phyloP scores from a whole-genome alignment of 495 filamentous ascomycete species.

The Usnea hakonensis region DNA sequence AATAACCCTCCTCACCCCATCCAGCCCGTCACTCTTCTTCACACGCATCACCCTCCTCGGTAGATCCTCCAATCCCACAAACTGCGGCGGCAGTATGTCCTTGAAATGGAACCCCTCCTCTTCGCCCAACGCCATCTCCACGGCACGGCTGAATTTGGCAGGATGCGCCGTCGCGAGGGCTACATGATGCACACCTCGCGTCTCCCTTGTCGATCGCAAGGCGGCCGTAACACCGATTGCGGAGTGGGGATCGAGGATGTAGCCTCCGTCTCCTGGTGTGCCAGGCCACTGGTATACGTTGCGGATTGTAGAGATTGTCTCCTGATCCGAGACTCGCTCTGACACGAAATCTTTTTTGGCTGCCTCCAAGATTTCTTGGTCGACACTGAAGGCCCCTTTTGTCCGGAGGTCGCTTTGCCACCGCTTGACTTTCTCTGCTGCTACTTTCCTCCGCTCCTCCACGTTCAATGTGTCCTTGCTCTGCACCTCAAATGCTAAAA shows the following conservation, averaged over 20 bases:
- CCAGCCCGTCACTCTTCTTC: slow-evolving; percentile 25
- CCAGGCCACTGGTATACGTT: slow-evolving; percentile 44
- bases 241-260: slow-evolving; percentile 86
- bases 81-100: slow-evolving; percentile 69
- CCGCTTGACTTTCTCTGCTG: slow-evolving; percentile 52
- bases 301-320: slow-evolving; percentile 69
- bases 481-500: slow-evolving; percentile 54
- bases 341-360: slow-evolving; percentile 65
- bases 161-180: slow-evolving; percentile 87
- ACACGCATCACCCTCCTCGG: slow-evolving; percentile 51
- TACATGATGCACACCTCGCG: slow-evolving; percentile 55
- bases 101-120: slow-evolving; percentile 62
- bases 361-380: slow-evolving; percentile 53
- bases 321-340: slow-evolving; percentile 69
- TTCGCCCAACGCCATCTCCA: slow-evolving; percentile 62
- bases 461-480: slow-evolving; percentile 33
- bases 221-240: slow-evolving; percentile 76
- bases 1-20: too few species aligned
- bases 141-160: slow-evolving; percentile 79
- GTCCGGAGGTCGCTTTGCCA: slow-evolving; percentile 76
- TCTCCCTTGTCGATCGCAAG: slow-evolving; percentile 50
- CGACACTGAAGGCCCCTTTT: slow-evolving; percentile 68
- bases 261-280: slow-evolving; percentile 29
- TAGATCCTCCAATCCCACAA: slow-evolving; percentile 61
- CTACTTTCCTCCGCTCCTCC: slow-evolving; percentile 37